Conservation (phyloP, 768 basidiomycete species). For the Xerocomellus chrysenteron region DNA sequence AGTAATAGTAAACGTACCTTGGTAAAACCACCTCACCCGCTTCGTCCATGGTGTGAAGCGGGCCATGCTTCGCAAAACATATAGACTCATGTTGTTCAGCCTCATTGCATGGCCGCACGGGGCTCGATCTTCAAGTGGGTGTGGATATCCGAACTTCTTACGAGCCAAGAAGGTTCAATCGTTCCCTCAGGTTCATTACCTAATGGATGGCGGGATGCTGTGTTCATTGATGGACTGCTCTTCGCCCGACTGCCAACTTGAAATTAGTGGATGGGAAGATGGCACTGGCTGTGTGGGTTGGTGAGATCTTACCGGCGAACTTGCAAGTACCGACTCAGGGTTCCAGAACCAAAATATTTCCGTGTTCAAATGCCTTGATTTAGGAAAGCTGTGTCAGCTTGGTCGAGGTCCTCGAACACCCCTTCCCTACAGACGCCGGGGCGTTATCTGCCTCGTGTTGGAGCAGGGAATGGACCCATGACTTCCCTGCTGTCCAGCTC, state of each 20-base stretch:
- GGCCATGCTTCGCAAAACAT: not conserved
- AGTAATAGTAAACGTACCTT: not conserved
- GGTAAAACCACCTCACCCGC: slow-evolving; percentile 5
- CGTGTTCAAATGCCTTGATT: slow-evolving; percentile 3
- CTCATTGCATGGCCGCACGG: slow-evolving; percentile 9
- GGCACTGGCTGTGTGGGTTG: not conserved
- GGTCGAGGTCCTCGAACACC: slow-evolving; percentile 21
- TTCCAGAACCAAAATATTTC: slow-evolving; percentile 9
- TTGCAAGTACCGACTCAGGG: not conserved
- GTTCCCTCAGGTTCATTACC: not conserved
- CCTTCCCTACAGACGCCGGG: slow-evolving; percentile 28
- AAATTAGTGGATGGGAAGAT: slow-evolving; percentile 2
- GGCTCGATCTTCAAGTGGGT: not conserved
- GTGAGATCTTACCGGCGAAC: slow-evolving; percentile 1
- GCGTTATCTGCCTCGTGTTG: slow-evolving; percentile 31
- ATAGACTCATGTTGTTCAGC: not conserved
- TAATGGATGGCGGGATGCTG: slow-evolving; percentile 19
- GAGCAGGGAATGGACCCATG: not conserved
- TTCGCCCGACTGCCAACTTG: slow-evolving; percentile 5
- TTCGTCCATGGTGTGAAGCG: slow-evolving; percentile 2
- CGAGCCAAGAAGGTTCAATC: slow-evolving; percentile 3
- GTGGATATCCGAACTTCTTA: not conserved
- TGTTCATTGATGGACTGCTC: slow-evolving; percentile 6
- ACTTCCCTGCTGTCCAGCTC: not conserved
- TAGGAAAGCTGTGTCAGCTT: slow-evolving; percentile 7